Evolutionary conservation across 2,329 filamentous ascomycete species (phyloP), one percentile per base, ranked within the genome.

Genomic region (Colletotrichum sp.): DNA sequence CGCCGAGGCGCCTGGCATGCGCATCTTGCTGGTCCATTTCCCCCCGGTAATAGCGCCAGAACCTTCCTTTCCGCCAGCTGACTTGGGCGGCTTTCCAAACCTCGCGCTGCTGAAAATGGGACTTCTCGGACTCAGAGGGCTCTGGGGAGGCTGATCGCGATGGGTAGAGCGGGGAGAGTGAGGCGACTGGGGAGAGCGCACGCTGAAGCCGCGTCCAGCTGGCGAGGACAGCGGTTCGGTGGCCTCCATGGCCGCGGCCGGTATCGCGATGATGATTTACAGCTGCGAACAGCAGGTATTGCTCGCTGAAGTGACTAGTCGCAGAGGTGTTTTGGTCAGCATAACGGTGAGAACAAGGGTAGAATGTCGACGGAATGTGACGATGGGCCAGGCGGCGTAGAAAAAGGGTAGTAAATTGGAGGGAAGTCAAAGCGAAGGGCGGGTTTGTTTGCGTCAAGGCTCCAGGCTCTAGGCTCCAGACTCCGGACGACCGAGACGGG

Each of bases 1-100:
- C 12, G 80, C 71, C n/a, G 79, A 78, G 30, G 82, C 69, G 39
- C 64, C 78, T 18, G 80, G 76, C 18, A 78, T 76, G 68, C 82
- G 82, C 59, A 76, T 79, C 77, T 81, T 84, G 44, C 80, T 77
- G 52, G 80, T 82, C 26, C 78, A 77, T 28, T 77, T 67, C 18
- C 76, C 78, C 8, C 78, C 63, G 5, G 78, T 78, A 16, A 77
- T 69, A 12, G 68, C 67, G 32, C 44, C 64, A 24, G 62, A 52
- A n/a, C 55, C 57, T 28, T 79, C 80, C 36, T 80, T 80, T 69
- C 75, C 78, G 66, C 80, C 79, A 36, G 57, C 78, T 8, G 77
- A 55, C 65, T 77, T 81, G 16, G 79, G 77, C 15, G 79, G 75
- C 28, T 78, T 77, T 62, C 74, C 77, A 24, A 72, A 71, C 49